phyloP scores from a whole-genome alignment of 1,284 basidiomycete genomes.

The Ustilago nuda region DNA sequence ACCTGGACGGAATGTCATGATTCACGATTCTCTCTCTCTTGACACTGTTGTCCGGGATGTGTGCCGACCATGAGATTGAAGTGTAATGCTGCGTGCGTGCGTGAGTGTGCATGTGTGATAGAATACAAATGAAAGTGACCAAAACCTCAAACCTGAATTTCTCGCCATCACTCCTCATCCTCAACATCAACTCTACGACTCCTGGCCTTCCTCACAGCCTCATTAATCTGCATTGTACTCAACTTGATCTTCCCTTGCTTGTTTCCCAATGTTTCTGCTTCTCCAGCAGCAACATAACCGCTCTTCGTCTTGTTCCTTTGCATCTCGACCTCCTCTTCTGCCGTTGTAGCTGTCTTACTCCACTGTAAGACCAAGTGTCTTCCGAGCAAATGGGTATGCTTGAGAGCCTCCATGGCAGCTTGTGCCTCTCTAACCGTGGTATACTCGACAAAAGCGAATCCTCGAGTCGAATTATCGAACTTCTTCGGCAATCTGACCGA shows the following conservation, averaged over 20 bases:
- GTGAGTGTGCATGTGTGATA: slow-evolving; percentile 3
- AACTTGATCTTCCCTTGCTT: slow-evolving; percentile 53
- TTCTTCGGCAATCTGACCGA: slow-evolving; percentile 74
- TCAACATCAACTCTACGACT: slow-evolving; percentile 29
- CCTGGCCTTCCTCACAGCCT: slow-evolving; percentile 39
- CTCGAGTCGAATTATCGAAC: slow-evolving; percentile 77
- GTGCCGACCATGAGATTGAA: not conserved
- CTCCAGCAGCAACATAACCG: slow-evolving; percentile 8
- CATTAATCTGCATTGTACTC: slow-evolving; percentile 43
- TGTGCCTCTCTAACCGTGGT: slow-evolving; percentile 62
- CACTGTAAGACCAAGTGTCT: slow-evolving; percentile 93
- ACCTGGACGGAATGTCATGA: not conserved
- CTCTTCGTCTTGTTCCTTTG: slow-evolving; percentile 52
- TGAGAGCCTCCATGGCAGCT: slow-evolving; percentile 71
- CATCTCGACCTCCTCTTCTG: slow-evolving; percentile 41
- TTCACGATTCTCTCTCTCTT: not conserved
- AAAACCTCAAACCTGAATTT: slow-evolving; percentile 5
- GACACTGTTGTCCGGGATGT: too few relatives aligned
- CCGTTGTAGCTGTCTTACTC: slow-evolving; percentile 73
- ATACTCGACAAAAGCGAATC: slow-evolving; percentile 92
- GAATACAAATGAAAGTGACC: slow-evolving; percentile 6
- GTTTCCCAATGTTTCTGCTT: slow-evolving; percentile 2
- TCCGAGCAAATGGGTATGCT: slow-evolving; percentile 94
- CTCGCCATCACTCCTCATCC: slow-evolving; percentile 20
- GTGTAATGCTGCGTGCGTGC: not conserved